Evolutionary conservation across 495 filamentous ascomycete genomes (phyloP), one percentile per base, ranked within the genome.

Genomic region (Evernia prunastri): DNA sequence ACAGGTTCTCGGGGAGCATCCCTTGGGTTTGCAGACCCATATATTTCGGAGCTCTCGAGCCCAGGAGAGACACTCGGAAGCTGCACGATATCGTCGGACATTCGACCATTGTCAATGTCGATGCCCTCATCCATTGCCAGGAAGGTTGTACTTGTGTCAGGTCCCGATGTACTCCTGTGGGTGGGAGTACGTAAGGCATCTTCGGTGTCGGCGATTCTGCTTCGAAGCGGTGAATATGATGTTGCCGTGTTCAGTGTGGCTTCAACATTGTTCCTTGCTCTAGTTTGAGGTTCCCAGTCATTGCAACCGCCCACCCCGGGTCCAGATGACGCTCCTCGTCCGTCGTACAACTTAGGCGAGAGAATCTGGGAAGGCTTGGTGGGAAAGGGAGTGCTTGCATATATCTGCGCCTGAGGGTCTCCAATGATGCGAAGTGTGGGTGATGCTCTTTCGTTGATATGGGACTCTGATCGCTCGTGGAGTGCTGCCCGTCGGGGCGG

Each of bases 291-390:
- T 18, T n/a, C 31, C 3, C 47, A 13, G 35, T 39, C 18, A 37
- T 54, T 23, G 20, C 42, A 43, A 47, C 49, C 58, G 37, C n/a
- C 60, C 10, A 49, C 33, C 18, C 56, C 57, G 63, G 71, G 61
- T 40, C 58, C 64, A 45, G 25, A 61, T 11, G 63, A 36, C 39
- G 56, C 56, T 33, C 59, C 64, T 37, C 37, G 61, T 31, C 53
- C 62, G 31, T 35, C 33, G n/a, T 64, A 42, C n/a, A n/a, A 29
- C 33, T 65, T 75, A 20, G 81, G 81, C 56, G 79, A 65, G 49
- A 83, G 71, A 17, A 82, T 74, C 59, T 82, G 81, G 61, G 78
- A 80, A 37, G 80, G 78, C 57, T 81, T 81, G 40, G 81, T 82
- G 23, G 81, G 81, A 66, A 77, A 83, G 20, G 81, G 79, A 15